Percentiles rank a stretch among this genome's conserved stretches.
Evolutionary conservation across 192 early-diverging fungal species (phyloP).

Genomic region (Ambispora gerdemannii): DNA sequence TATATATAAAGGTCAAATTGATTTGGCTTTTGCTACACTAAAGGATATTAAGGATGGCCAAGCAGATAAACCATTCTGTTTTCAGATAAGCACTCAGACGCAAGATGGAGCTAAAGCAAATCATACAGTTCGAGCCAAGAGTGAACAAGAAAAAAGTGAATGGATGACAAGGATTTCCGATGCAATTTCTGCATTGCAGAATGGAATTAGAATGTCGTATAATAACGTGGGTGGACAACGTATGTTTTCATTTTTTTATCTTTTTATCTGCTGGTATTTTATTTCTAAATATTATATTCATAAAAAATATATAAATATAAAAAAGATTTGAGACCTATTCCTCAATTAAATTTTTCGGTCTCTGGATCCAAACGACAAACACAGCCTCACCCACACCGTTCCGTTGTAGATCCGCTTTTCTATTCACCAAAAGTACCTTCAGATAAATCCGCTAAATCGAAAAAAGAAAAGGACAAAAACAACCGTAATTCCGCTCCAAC

Average conservation of each 20-base stretch:
- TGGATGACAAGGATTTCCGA: slow-evolving; percentile 17
- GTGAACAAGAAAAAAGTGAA: slow-evolving; percentile 5
- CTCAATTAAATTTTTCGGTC: not conserved
- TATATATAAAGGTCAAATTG: slow-evolving; percentile 11
- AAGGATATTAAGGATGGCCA: slow-evolving; percentile 6
- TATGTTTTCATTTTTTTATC: not conserved
- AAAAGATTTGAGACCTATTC: not conserved
- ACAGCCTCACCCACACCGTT: not conserved
- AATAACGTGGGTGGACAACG: not conserved
- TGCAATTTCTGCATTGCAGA: slow-evolving; percentile 11
- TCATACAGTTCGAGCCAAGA: slow-evolving; percentile 16
- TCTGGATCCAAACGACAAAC: not conserved
- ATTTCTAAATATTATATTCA: not conserved
- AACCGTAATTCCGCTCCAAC: not conserved
- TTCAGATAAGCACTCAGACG: slow-evolving; percentile 15
- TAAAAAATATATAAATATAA: not conserved
- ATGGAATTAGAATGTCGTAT: slow-evolving; percentile 14
- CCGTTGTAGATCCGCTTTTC: not conserved
- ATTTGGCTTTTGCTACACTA: slow-evolving; percentile 4
- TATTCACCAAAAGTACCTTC: not conserved
- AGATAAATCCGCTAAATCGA: not conserved
- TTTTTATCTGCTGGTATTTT: too few species aligned
- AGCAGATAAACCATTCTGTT: slow-evolving; percentile 15
- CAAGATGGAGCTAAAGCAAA: not conserved
- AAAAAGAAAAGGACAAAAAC: not conserved